Evolutionary conservation across 2,329 filamentous ascomycete species (phyloP).

Genomic region (Dothistroma pini): DNA sequence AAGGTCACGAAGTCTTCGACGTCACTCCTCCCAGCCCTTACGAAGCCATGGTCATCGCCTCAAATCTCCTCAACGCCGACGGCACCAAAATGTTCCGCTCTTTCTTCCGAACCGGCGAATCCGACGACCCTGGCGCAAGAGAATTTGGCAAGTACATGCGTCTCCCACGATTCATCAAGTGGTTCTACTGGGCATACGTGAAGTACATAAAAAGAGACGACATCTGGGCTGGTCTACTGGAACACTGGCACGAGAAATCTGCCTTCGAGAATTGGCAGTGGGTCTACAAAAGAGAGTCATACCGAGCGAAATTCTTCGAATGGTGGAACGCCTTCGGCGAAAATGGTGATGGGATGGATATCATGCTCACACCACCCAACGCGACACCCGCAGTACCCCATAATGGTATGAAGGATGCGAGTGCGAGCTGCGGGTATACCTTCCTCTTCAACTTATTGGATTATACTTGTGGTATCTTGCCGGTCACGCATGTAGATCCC

Average conservation of each 20-base stretch:
- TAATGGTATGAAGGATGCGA: constrained; percentile 77
- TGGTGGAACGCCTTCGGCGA: constrained; percentile 71
- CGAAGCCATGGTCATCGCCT: constrained; percentile 70
- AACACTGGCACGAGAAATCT: constrained; percentile 68
- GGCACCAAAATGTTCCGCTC: constrained; percentile 76
- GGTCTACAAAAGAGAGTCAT: constrained; percentile 71
- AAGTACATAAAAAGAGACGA: constrained; percentile 73
- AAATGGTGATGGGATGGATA: constrained; percentile 55
- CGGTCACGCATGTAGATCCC: constrained; percentile 79
- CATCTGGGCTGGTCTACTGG: constrained; percentile 74
- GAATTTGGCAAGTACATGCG: constrained; percentile 72
- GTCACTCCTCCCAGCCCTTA: constrained; percentile 57
- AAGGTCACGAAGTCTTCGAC: constrained; percentile 71
- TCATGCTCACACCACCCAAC: constrained; percentile 80
- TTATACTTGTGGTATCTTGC: constrained; percentile 77
- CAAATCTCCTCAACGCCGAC: constrained; percentile 78
- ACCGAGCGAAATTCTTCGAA: constrained; percentile 72
- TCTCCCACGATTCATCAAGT: constrained; percentile 71
- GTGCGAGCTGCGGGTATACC: constrained; percentile 86
- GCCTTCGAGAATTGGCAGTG: constrained; percentile 80
- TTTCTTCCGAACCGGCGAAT: constrained; percentile 72
- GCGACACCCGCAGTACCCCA: constrained; percentile 87
- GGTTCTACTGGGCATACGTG: constrained; percentile 86
- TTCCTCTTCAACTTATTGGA: constrained; percentile 92
- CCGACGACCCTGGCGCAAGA: constrained; percentile 71